Evolutionary conservation across 495 filamentous ascomycete species (phyloP).

Genomic region (Tuber microsphaerosporum): DNA sequence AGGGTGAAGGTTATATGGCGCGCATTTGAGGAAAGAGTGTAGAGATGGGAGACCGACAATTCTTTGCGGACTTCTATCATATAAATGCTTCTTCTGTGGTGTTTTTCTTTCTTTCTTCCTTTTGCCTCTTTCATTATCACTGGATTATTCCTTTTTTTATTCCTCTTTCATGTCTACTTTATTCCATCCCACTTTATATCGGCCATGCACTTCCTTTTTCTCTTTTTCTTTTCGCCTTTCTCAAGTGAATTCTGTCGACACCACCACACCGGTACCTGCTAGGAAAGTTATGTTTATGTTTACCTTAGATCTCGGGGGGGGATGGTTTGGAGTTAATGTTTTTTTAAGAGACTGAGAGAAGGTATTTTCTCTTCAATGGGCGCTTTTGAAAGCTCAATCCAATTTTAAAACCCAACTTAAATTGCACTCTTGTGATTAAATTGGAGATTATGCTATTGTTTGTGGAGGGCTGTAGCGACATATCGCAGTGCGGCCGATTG

Average conservation of each 20-base stretch:
- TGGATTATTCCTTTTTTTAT: background rate
- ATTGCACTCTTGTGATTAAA: background rate
- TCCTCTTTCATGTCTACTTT: background rate
- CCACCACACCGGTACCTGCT: background rate
- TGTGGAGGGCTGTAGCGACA: background rate
- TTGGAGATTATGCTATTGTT: background rate
- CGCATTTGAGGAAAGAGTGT: background rate
- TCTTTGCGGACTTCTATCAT: background rate
- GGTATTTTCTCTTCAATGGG: background rate
- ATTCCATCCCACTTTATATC: background rate
- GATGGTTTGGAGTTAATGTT: background rate
- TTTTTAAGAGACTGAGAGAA: background rate
- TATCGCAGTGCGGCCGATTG: no score
- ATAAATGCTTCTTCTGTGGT: background rate
- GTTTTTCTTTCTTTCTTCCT: background rate
- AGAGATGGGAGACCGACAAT: conserved; percentile 2
- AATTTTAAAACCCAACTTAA: background rate
- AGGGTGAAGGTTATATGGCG: background rate
- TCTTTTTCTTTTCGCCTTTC: background rate
- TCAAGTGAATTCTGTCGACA: background rate
- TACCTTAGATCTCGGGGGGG: background rate
- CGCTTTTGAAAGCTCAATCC: background rate
- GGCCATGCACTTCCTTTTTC: background rate
- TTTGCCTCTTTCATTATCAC: background rate
- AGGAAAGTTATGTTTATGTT: background rate